Conservation (phyloP, 1,284 basidiomycete genomes). For the Trichosporon sp. region DNA sequence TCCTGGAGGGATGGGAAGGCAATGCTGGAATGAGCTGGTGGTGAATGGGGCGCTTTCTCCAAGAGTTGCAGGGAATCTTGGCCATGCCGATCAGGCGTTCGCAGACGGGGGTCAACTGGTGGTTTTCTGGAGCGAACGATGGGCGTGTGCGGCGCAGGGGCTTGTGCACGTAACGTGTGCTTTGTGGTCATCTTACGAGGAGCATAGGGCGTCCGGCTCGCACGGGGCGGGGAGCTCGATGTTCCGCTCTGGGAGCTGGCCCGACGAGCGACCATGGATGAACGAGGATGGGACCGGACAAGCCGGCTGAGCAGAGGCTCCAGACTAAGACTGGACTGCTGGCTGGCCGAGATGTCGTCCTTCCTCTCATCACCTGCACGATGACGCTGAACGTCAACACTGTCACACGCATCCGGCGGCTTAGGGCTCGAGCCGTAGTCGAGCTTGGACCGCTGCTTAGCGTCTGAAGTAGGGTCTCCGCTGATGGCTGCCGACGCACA, state of each 20-base stretch:
- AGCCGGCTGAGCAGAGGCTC: neutral
- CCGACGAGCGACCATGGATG: neutral
- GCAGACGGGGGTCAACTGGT: neutral
- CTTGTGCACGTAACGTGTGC: neutral
- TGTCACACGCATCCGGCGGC: neutral
- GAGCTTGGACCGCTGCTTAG: neutral
- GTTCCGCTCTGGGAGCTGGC: neutral
- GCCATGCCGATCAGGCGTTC: neutral
- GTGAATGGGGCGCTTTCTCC: neutral
- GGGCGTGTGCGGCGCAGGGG: constrained; percentile 18
- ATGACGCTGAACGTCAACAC: neutral
- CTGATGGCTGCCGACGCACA: neutral
- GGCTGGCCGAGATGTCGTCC: neutral
- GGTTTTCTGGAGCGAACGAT: neutral
- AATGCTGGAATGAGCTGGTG: neutral
- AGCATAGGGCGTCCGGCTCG: neutral
- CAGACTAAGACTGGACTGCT: neutral
- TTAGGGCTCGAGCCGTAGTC: neutral
- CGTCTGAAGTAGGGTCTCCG: neutral
- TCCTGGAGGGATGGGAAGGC: neutral
- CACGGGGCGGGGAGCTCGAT: neutral
- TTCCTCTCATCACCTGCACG: neutral
- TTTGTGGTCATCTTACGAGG: neutral
- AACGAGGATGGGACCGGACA: neutral
- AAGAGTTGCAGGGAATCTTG: neutral